These are phyloP conservation scores for Kluyveromyces marxianus DNA, from an alignment of 1,139 yeast species.

Conservation along the genomic window DNA sequence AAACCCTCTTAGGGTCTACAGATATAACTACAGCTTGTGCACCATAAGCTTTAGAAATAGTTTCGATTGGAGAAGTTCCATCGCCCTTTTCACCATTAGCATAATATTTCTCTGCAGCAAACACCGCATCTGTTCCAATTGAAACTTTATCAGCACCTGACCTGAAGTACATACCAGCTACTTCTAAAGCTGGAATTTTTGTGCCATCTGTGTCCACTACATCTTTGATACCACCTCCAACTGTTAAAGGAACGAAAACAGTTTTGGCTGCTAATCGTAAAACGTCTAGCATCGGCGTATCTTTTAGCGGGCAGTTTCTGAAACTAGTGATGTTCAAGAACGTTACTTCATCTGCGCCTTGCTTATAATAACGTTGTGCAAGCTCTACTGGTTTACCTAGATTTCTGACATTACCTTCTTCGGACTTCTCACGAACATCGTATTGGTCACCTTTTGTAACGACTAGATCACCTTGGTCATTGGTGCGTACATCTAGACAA, in stretches of 20 bases:
- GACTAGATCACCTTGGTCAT: slow-evolving; percentile 88
- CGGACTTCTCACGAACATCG: slow-evolving; percentile 75
- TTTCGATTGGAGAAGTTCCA: slow-evolving; percentile 83
- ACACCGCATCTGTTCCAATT: slow-evolving; percentile 94
- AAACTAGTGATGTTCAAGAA: slow-evolving; percentile 91
- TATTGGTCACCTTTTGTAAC: slow-evolving; percentile 98
- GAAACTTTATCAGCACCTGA: slow-evolving; percentile 98
- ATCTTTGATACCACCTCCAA: slow-evolving; percentile 96
- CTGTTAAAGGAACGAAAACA: slow-evolving; percentile 91
- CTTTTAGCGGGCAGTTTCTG: slow-evolving; percentile 84
- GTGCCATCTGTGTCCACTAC: slow-evolving; percentile 77
- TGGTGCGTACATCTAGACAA: slow-evolving; percentile 91
- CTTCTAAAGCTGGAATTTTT: slow-evolving; percentile 72
- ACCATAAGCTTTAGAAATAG: slow-evolving; percentile 86
- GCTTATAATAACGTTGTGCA: slow-evolving; percentile 80
- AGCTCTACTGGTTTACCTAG: slow-evolving; percentile 92
- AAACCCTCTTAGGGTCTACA: slow-evolving; percentile 87
- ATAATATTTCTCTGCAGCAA: slow-evolving; percentile 77
- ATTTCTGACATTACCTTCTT: slow-evolving; percentile 61
- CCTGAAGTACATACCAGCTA: slow-evolving; percentile 82
- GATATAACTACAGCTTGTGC: slow-evolving; percentile 95
- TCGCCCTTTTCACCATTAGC: slow-evolving; percentile 47
- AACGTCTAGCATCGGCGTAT: slow-evolving; percentile 92
- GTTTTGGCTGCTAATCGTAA: slow-evolving; percentile 75
- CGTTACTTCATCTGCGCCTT: slow-evolving; percentile 96